These are phyloP conservation scores for Deuterostichococcus epilithicus DNA, from an alignment of 139 green algal species.

Conservation along the genomic window DNA sequence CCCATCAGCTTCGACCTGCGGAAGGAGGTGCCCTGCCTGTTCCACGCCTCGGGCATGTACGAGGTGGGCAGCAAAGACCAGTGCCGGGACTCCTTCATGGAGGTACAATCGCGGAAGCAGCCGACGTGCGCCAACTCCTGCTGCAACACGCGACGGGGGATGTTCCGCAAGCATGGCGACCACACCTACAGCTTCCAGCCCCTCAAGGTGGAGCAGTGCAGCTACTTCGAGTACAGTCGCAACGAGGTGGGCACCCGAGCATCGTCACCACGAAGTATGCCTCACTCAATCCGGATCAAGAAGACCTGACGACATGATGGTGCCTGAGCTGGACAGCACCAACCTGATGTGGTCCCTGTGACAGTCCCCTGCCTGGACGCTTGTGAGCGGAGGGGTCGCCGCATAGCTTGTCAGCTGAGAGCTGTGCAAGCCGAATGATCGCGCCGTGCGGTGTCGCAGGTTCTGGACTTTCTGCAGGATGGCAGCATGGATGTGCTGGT, in stretches of 20 bases:
- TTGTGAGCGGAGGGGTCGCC: too few species aligned
- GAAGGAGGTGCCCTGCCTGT: neutral
- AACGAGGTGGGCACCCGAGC: neutral
- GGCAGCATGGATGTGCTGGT: conserved; percentile 9
- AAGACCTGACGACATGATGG: too few species aligned
- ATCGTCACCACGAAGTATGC: too few species aligned
- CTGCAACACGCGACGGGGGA: neutral
- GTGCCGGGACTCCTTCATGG: neutral
- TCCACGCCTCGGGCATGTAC: neutral
- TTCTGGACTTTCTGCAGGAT: conserved; percentile 15
- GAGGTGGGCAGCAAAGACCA: neutral
- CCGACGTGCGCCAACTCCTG: neutral
- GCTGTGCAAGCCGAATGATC: too few species aligned
- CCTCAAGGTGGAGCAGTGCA: neutral
- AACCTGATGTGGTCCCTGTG: too few species aligned
- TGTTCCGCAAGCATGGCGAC: neutral
- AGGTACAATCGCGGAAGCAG: neutral
- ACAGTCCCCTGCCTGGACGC: too few species aligned
- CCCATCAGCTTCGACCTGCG: conserved; percentile 1
- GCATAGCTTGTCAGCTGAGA: too few species aligned
- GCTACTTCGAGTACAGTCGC: neutral
- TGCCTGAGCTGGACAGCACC: too few species aligned
- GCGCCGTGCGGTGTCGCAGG: too few species aligned
- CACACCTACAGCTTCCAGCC: neutral
- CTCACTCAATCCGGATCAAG: too few species aligned